phyloP scores from a whole-genome alignment of 1,139 yeast genomes.

The Candida tetrigidarum region DNA sequence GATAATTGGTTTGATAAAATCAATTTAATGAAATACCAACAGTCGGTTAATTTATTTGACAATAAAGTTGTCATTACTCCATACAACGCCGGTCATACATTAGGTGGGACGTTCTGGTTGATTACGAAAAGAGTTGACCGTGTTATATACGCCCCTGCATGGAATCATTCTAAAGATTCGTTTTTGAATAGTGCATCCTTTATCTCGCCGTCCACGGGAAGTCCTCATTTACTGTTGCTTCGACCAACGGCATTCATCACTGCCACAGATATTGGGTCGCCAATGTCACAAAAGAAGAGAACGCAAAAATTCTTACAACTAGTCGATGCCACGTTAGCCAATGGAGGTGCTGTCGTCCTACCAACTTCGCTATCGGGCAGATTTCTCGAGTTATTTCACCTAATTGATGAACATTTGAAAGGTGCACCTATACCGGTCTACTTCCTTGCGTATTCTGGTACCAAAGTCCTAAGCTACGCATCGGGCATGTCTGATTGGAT shows the following conservation, averaged over 20 bases:
- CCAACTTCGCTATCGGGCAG: slow-evolving; percentile 89
- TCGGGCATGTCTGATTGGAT: slow-evolving; percentile 95
- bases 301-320: slow-evolving; percentile 65
- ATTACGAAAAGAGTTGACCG: slow-evolving; percentile 76
- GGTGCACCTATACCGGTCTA: slow-evolving; percentile 71
- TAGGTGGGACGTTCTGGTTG: slow-evolving; percentile 93
- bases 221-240: slow-evolving; percentile 64
- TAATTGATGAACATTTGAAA: slow-evolving; percentile 64
- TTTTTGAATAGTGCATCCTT: slow-evolving; percentile 84
- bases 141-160: slow-evolving; percentile 84
- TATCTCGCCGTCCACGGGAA: slow-evolving; percentile 45
- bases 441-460: slow-evolving; percentile 77
- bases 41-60: slow-evolving; percentile 66
- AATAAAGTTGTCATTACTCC: slow-evolving; percentile 74
- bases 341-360: slow-evolving; percentile 74
- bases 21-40: slow-evolving; percentile 74
- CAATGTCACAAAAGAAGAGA: slow-evolving; percentile 66
- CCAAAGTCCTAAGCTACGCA: slow-evolving; percentile 80
- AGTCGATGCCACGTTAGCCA: slow-evolving; percentile 68
- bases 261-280: slow-evolving; percentile 71
- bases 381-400: slow-evolving; percentile 75
- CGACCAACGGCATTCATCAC: slow-evolving; percentile 89
- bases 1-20: slow-evolving; percentile 80
- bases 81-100: slow-evolving; percentile 87
- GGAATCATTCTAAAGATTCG: slow-evolving; percentile 94